These are phyloP conservation scores for Cucumis hystrix DNA, from an alignment of 306 rosid species.

Conservation along the genomic window DNA sequence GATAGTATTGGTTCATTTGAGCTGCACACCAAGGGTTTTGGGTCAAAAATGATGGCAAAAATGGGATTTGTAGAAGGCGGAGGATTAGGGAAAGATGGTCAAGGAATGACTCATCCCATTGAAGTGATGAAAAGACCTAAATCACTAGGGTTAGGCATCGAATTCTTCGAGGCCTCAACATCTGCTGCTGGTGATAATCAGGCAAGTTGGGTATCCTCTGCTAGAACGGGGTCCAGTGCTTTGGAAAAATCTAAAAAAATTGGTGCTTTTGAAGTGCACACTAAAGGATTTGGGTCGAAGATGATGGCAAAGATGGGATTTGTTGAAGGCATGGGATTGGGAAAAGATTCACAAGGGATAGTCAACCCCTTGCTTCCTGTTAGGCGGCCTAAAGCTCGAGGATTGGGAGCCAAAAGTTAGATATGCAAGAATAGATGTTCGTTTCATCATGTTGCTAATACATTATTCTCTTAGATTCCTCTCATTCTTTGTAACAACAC, in stretches of 20 bases:
- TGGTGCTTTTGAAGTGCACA: slow-evolving; percentile 76
- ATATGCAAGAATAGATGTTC: background rate
- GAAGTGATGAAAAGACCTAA: slow-evolving; percentile 78
- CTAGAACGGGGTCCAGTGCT: background rate
- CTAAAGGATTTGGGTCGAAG: slow-evolving; percentile 86
- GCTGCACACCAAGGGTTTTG: slow-evolving; percentile 87
- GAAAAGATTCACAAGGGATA: slow-evolving; percentile 69
- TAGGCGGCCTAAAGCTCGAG: slow-evolving; percentile 60
- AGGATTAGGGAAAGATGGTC: slow-evolving; percentile 82
- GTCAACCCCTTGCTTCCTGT: slow-evolving; percentile 58
- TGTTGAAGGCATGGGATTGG: slow-evolving; percentile 73
- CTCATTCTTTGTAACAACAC: too few relatives aligned
- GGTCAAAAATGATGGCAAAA: slow-evolving; percentile 92
- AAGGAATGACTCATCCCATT: slow-evolving; percentile 66
- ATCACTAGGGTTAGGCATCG: slow-evolving; percentile 83
- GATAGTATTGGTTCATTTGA: slow-evolving; percentile 47
- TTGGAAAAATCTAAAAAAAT: slow-evolving; percentile 14
- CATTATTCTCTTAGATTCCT: background rate
- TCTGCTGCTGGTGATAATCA: slow-evolving; percentile 14
- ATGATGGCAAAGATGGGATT: slow-evolving; percentile 97
- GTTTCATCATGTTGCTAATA: background rate
- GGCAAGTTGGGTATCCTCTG: background rate
- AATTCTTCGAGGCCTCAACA: slow-evolving; percentile 28
- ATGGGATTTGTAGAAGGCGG: slow-evolving; percentile 80
- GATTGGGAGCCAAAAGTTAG: slow-evolving; percentile 59